Percentiles rank a stretch among this genome's conserved stretches.
Conservation (phyloP, 805 yeast species). For the Torulaspora microellipsoides region DNA sequence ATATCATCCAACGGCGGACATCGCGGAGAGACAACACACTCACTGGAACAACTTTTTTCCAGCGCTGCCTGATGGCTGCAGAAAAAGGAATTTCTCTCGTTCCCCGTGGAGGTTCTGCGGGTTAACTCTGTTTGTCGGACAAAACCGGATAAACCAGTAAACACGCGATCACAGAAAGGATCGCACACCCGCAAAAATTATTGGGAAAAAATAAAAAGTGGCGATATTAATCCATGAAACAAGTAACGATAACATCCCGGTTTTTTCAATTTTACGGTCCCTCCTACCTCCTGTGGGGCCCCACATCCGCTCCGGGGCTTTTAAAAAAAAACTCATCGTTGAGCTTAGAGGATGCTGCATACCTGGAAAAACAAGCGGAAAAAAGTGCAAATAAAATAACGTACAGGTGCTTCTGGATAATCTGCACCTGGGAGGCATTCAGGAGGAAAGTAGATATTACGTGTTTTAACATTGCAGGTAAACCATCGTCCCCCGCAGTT, state of each 20-base stretch:
- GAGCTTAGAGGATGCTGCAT: too few species aligned
- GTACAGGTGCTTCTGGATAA: too few species aligned
- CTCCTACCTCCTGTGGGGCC: constrained; percentile 3
- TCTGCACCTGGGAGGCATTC: too few species aligned
- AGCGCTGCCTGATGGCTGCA: not conserved
- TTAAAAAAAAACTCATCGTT: not conserved
- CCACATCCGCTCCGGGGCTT: constrained; percentile 1
- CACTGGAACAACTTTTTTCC: constrained; percentile 8
- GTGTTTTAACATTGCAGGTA: too few species aligned
- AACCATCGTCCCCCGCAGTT: too few species aligned
- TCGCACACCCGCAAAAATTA: constrained; percentile 1
- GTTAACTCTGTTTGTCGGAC: constrained; percentile 2
- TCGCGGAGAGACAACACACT: too few species aligned
- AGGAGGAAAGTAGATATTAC: too few species aligned
- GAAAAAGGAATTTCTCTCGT: constrained; percentile 2
- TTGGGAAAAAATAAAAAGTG: not conserved
- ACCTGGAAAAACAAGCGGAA: too few species aligned
- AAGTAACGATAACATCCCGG: not conserved
- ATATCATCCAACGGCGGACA: too few species aligned
- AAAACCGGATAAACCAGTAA: constrained; percentile 2
- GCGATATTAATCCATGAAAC: constrained; percentile 2
- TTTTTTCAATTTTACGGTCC: constrained; percentile 1
- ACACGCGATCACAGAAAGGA: not conserved
- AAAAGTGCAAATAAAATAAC: too few species aligned
- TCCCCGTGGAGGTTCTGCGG: not conserved